Conservation (phyloP, 805 yeast species). For the Sugiyamaella lignohabitans region DNA sequence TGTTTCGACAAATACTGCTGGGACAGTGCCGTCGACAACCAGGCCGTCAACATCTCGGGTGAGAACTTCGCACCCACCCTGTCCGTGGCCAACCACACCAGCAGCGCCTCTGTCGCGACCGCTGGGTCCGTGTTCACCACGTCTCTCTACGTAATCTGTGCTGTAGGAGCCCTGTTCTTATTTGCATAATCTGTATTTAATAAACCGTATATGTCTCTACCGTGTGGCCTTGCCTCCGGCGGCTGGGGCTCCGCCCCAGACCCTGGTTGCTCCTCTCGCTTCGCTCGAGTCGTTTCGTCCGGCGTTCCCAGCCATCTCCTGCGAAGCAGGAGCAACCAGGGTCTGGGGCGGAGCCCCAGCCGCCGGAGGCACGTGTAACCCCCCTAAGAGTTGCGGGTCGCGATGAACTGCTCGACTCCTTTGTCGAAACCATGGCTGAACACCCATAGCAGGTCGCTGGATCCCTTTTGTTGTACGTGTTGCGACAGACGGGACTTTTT, state of each 20-base stretch:
- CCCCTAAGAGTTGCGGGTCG: too few species aligned
- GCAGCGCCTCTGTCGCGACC: not conserved
- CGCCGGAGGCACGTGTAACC: not conserved
- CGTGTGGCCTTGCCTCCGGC: not conserved
- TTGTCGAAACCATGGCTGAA: constrained; percentile 80
- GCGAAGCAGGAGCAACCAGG: not conserved
- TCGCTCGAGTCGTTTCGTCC: too few species aligned
- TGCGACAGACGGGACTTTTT: constrained; percentile 52
- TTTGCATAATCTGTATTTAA: not conserved
- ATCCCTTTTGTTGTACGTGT: constrained; percentile 52
- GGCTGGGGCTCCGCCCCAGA: not conserved
- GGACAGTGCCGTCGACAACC: constrained; percentile 41
- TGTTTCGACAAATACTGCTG: constrained; percentile 77
- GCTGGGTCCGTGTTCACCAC: too few species aligned
- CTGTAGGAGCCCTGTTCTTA: not conserved
- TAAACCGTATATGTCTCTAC: not conserved
- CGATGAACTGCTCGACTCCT: constrained; percentile 29
- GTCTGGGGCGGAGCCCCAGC: not conserved
- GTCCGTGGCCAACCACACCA: constrained; percentile 1
- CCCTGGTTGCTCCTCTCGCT: too few species aligned
- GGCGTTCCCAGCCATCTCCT: not conserved
- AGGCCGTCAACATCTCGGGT: constrained; percentile 11
- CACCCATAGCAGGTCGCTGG: constrained; percentile 65
- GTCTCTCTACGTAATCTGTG: too few species aligned
- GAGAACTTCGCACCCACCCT: constrained; percentile 15